Evolutionary conservation across 2,329 filamentous ascomycete genomes (phyloP), one percentile per base, ranked within the genome.

Genomic region (Didymella glomerata): DNA sequence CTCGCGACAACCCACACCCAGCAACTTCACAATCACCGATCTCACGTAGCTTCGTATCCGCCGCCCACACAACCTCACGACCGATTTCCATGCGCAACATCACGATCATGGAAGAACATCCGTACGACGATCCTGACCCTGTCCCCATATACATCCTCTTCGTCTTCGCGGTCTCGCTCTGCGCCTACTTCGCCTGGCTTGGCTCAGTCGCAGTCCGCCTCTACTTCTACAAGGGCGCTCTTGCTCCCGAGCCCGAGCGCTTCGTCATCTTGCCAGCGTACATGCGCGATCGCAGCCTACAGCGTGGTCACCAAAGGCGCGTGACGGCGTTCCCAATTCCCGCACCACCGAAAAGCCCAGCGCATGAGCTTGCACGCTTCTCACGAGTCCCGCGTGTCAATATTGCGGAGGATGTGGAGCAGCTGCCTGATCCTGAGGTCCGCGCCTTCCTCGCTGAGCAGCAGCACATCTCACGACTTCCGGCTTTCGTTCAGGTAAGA

Each of bases 211-310:
- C 60, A 25, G 65, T 65, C 11, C 64, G 71, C 4, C 62, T 74
- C 1, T 73, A 66, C 59, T 67, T 69, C 54, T 71, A 73, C 53
- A 62, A 64, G 49, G 69, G 70, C 24, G 60, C 61, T 2, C 54
- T 73, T 2, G 67, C 62, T 2, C 61, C 64, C 2, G 57, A 62
- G 9, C 67, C 67, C 2, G 45, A 64, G 44, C 60, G 61, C 16
- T 70, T 63, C 57, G 53, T 69, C 47, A 66, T 73, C 13, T 52
- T 68, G 4, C 62, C 60, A 3, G 56, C 44, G 20, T 66, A 65
- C 18, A 38, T 63, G 25, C 60, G 41, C 44, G 48, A 27, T 42
- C 16, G 27, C 10, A 57, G 34, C 49, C 50, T 40, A 20, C 47
- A 53, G n/a, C 38, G 24, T 22, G 20, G 34, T 20, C 52, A 36